phyloP scores from a whole-genome alignment of 768 basidiomycete species.

The Tephrocybe rancida region DNA sequence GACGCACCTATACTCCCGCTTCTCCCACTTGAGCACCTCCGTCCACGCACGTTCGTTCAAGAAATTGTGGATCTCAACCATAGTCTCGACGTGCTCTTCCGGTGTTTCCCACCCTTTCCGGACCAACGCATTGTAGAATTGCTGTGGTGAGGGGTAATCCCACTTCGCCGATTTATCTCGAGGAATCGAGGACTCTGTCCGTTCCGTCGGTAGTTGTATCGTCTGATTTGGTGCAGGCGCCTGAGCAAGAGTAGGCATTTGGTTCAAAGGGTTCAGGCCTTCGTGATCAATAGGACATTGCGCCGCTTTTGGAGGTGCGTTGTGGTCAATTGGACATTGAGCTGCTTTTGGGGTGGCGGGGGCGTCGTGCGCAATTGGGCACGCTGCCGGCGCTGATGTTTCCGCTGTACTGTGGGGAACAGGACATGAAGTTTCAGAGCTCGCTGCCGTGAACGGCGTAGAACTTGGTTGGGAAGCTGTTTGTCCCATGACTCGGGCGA shows the following conservation, averaged over 20 bases:
- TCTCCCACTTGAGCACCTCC: constrained; percentile 94
- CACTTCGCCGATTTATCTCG: constrained; percentile 62
- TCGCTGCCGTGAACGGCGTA: constrained; percentile 15
- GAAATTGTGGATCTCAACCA: constrained; percentile 99
- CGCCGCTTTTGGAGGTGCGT: constrained; percentile 35
- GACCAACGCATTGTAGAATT: constrained; percentile 96
- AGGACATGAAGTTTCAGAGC: constrained; percentile 31
- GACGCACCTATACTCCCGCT: constrained; percentile 60
- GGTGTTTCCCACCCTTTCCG: constrained; percentile 98
- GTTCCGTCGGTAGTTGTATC: constrained; percentile 65
- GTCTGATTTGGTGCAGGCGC: constrained; percentile 59
- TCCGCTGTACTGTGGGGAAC: constrained; percentile 9
- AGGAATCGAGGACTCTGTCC: constrained; percentile 86
- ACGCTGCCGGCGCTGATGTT: constrained; percentile 2
- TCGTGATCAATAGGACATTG: constrained; percentile 69
- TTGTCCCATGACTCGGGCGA: constrained; percentile 41
- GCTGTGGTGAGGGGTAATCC: constrained; percentile 98
- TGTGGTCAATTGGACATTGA: constrained; percentile 48
- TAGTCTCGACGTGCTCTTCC: constrained; percentile 92
- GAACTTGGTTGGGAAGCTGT: constrained; percentile 39
- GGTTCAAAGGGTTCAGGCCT: constrained; percentile 71
- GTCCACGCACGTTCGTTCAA: constrained; percentile 96
- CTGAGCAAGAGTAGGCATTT: constrained; percentile 88
- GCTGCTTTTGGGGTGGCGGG: constrained; percentile 23
- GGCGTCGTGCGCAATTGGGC: constrained; percentile 38